Conservation (phyloP, 345 rosid species). For the Pseudoturritis turrita region DNA sequence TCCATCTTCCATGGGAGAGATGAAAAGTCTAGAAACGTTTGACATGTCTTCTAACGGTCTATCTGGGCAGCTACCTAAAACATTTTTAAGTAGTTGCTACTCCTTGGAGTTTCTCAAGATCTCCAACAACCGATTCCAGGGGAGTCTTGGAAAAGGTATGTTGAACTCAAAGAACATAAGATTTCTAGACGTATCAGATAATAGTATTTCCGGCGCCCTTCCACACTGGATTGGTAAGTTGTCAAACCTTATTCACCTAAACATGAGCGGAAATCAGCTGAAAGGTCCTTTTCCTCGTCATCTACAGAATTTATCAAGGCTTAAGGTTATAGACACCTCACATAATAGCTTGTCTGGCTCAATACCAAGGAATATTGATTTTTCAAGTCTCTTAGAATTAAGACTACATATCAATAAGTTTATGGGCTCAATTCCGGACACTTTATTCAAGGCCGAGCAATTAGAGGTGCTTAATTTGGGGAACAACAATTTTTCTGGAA, state of each 20-base stretch:
- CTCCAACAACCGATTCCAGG: slow-evolving; percentile 13
- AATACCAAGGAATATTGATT: slow-evolving; percentile 56
- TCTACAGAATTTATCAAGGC: slow-evolving; percentile 34
- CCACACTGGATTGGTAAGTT: neutral
- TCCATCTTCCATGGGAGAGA: slow-evolving; percentile 19
- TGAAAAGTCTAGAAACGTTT: slow-evolving; percentile 6
- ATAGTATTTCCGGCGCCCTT: neutral
- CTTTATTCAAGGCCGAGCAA: slow-evolving; percentile 41
- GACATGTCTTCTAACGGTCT: slow-evolving; percentile 21
- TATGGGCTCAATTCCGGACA: slow-evolving; percentile 35
- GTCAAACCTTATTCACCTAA: no score
- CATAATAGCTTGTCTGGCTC: slow-evolving; percentile 51
- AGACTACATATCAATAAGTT: slow-evolving; percentile 30
- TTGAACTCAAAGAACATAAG: no score
- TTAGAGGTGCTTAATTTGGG: slow-evolving; percentile 54
- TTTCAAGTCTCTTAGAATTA: slow-evolving; percentile 8
- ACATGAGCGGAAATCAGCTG: slow-evolving; percentile 11
- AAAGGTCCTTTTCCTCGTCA: slow-evolving; percentile 44
- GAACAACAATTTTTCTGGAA: slow-evolving; percentile 45
- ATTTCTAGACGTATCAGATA: no score
- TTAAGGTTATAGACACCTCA: slow-evolving; percentile 53
- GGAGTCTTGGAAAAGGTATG: no score
- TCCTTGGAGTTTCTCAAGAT: slow-evolving; percentile 1
- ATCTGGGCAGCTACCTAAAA: slow-evolving; percentile 5
- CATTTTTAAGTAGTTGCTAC: neutral